Conservation (phyloP, 176 grass and related monocot species). For the Bolboschoenus planiculmis region DNA sequence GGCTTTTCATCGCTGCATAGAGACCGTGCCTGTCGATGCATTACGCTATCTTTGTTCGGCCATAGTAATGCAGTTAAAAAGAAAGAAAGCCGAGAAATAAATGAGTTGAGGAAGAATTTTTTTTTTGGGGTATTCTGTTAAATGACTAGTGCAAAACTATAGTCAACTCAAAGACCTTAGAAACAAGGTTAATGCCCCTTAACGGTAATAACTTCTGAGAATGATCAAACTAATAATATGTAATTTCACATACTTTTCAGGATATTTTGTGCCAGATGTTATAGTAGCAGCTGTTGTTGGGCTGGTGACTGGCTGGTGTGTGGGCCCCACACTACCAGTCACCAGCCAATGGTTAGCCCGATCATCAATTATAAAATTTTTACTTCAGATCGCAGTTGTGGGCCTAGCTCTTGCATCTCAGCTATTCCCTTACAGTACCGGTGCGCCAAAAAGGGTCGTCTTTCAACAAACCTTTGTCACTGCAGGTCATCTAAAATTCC, state of each 20-base stretch:
- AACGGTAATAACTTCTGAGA: neutral
- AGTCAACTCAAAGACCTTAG: neutral
- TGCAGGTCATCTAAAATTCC: slow-evolving; percentile 36
- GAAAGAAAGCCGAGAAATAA: neutral
- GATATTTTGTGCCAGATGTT: slow-evolving; percentile 86
- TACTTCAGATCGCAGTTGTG: slow-evolving; percentile 73
- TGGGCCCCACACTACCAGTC: slow-evolving; percentile 69
- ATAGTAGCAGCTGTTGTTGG: slow-evolving; percentile 70
- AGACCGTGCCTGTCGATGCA: neutral
- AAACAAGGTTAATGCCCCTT: neutral
- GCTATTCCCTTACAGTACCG: slow-evolving; percentile 83
- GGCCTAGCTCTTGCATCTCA: slow-evolving; percentile 82
- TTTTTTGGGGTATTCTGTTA: neutral
- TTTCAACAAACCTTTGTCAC: slow-evolving; percentile 80
- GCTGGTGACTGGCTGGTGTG: slow-evolving; percentile 70
- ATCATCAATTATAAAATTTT: slow-evolving; percentile 50
- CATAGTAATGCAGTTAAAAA: neutral
- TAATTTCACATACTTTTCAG: slow-evolving; percentile 33
- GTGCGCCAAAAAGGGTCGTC: slow-evolving; percentile 84
- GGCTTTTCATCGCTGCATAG: neutral
- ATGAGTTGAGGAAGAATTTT: neutral
- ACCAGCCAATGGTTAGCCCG: slow-evolving; percentile 63
- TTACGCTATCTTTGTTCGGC: neutral
- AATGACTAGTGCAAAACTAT: neutral
- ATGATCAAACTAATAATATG: slow-evolving; percentile 2